A percentile compares a stretch with the other conserved stretches of the same genome.
Conservation (phyloP, 1,284 basidiomycete genomes). For the Neolentinus lepideus region DNA sequence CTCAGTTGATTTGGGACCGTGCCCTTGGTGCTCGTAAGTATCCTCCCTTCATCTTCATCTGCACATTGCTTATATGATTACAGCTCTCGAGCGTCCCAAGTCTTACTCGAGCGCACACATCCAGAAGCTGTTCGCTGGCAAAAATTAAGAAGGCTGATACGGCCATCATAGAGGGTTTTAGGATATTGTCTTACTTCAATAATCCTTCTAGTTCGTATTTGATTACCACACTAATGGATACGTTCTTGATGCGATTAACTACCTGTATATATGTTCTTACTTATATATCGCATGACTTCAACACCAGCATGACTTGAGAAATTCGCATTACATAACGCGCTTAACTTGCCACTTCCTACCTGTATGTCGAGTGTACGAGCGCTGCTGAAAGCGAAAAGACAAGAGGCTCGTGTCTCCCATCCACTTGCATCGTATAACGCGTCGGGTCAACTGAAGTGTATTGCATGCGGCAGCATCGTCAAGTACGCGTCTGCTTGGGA, state of each 20-base stretch:
- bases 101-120: conserved; percentile 77
- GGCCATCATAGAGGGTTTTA: background rate
- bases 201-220: no score
- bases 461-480: conserved; percentile 52
- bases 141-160: conserved; percentile 21
- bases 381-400: conserved; percentile 68
- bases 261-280: background rate
- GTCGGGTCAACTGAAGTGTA: conserved; percentile 61
- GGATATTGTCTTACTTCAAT: no score
- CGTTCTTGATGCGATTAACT: background rate
- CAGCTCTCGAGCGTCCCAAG: conserved; percentile 83
- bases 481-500: conserved; percentile 80
- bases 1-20: conserved; percentile 93
- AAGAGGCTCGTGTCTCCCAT: conserved; percentile 64
- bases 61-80: conserved; percentile 7
- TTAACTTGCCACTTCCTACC: background rate
- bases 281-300: no score
- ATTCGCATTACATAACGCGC: no score
- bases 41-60: background rate
- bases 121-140: conserved; percentile 64
- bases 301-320: no score
- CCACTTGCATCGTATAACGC: conserved; percentile 64
- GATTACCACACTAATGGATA: background rate
- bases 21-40: conserved; percentile 84
- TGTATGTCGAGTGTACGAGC: conserved; percentile 67